phyloP scores from a whole-genome alignment of 164 flowering plant species.

The Liquidambar formosana region DNA sequence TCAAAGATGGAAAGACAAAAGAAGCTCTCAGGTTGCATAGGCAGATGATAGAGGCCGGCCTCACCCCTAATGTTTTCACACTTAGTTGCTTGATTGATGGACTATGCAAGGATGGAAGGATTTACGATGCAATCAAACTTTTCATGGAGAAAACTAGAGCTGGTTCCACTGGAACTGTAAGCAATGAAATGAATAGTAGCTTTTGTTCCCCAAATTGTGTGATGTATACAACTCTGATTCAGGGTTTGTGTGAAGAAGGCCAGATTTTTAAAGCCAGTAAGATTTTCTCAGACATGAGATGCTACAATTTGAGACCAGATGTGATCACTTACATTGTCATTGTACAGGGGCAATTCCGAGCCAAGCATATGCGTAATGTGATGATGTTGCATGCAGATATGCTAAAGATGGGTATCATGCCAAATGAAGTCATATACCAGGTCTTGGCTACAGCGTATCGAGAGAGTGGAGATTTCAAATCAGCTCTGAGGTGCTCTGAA shows the following conservation, averaged over 20 bases:
- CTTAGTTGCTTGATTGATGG: slow-evolving; percentile 63
- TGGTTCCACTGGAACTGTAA: slow-evolving; percentile 4
- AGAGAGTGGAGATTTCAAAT: slow-evolving; percentile 33
- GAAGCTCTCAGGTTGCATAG: slow-evolving; percentile 54
- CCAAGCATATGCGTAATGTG: slow-evolving; percentile 35
- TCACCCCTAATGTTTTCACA: slow-evolving; percentile 54
- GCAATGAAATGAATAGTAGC: slow-evolving; percentile 6
- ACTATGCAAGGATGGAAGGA: slow-evolving; percentile 62
- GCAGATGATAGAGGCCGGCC: slow-evolving; percentile 55
- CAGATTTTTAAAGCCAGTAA: slow-evolving; percentile 52
- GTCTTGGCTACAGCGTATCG: slow-evolving; percentile 34
- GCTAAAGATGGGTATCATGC: slow-evolving; percentile 59
- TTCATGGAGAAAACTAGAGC: slow-evolving; percentile 36
- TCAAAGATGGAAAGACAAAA: slow-evolving; percentile 48
- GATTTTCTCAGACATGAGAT: slow-evolving; percentile 66
- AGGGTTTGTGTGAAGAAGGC: slow-evolving; percentile 60
- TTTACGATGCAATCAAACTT: slow-evolving; percentile 44
- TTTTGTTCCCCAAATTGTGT: slow-evolving; percentile 36
- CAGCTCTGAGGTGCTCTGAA: slow-evolving; percentile 32
- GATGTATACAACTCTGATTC: slow-evolving; percentile 52
- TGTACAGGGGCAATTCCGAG: slow-evolving; percentile 42
- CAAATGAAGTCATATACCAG: slow-evolving; percentile 25
- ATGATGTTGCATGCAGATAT: slow-evolving; percentile 73
- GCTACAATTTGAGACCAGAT: slow-evolving; percentile 46
- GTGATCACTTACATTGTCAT: slow-evolving; percentile 35